A percentile compares a stretch with the other conserved stretches of the same genome.
Evolutionary conservation across 306 rosid genomes (phyloP).

Genomic region (Crataegus laevigata): DNA sequence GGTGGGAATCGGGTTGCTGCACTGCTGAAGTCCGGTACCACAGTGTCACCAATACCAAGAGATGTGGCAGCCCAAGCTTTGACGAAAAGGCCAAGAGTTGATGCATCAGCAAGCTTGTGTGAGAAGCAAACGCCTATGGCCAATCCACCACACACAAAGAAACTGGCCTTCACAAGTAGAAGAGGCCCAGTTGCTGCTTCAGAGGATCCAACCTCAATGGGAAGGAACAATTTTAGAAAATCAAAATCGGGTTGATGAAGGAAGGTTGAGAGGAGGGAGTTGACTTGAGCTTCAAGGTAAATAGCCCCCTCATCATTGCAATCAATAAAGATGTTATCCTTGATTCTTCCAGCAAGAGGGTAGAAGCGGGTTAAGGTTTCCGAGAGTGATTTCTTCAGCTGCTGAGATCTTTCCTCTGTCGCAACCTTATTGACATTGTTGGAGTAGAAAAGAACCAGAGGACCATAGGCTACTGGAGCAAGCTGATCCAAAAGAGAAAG

Average conservation of each 20-base stretch:
- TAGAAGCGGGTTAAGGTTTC: slow-evolving; percentile 31
- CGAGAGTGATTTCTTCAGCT: slow-evolving; percentile 33
- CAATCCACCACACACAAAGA: slow-evolving; percentile 39
- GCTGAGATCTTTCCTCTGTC: background rate
- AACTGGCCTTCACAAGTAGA: slow-evolving; percentile 11
- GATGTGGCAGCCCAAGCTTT: slow-evolving; percentile 27
- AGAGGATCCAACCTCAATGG: background rate
- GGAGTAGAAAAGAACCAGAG: slow-evolving; percentile 4
- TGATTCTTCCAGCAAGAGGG: slow-evolving; percentile 37
- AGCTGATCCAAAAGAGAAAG: slow-evolving; percentile 14
- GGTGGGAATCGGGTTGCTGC: slow-evolving; percentile 17
- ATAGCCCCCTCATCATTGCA: slow-evolving; percentile 19
- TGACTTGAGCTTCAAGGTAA: slow-evolving; percentile 8
- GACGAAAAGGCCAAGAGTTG: slow-evolving; percentile 22
- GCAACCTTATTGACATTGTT: background rate
- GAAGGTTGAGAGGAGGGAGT: slow-evolving; percentile 5
- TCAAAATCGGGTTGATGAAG: slow-evolving; percentile 3
- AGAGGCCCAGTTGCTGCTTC: slow-evolving; percentile 9
- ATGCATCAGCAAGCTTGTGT: slow-evolving; percentile 33
- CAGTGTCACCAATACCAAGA: background rate
- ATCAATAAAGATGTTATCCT: slow-evolving; percentile 10
- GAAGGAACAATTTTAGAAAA: background rate
- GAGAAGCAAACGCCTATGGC: slow-evolving; percentile 28
- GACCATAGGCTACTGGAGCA: slow-evolving; percentile 4
- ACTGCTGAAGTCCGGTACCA: background rate